Base-by-base conservation (phyloP, 176 grass and related monocot species). In the Paspalum vaginatum region DNA sequence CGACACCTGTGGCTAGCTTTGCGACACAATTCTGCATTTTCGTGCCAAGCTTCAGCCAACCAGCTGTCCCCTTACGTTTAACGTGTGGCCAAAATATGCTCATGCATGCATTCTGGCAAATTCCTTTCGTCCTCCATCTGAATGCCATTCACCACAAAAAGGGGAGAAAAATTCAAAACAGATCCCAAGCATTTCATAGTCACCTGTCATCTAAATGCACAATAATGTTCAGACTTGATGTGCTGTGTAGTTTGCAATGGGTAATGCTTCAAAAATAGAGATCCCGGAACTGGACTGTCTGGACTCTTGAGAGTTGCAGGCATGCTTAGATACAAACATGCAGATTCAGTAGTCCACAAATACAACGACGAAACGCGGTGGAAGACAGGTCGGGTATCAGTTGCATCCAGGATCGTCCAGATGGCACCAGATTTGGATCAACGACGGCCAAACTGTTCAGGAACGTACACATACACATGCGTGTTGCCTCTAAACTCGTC, bases 381-480 rank as follows among this genome's bases (percentile, higher is more conserved):
- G 2, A 69, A 54, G 77, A 46, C 54, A 85, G 70, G 55, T 48
- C 43, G 50, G 77, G 53, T 63, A 76, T 41, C 70, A 56, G 53
- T 56, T 68, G 52, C 76, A 62, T 70, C 24, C 52, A 41, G 12
- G 46, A 79, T 50, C 76, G 12, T 55, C 32, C 51, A 61, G 59
- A 61, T 38, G 15, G 11, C 44, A 73, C 50, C 32, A 43, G 80
- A n/a, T 64, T 24, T 45, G 22, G 20, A 69, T 61, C 53, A 41
- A 27, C 64, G 5, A 64, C 26, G 40, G 77, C 87, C 82, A 85
- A 76, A 76, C 70, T 53, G 27, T 47, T 17, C 26, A 76, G 7
- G 74, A 72, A 85, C 77, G 61, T 76, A 65, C 68, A 59, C 20
- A 47, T 13, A 50, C 21, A 81, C 78, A 85, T 72, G 81, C 77